Evolutionary conservation across 1,284 basidiomycete genomes (phyloP), one percentile per base, ranked within the genome.

Genomic region (Apiotrichum gracile): DNA sequence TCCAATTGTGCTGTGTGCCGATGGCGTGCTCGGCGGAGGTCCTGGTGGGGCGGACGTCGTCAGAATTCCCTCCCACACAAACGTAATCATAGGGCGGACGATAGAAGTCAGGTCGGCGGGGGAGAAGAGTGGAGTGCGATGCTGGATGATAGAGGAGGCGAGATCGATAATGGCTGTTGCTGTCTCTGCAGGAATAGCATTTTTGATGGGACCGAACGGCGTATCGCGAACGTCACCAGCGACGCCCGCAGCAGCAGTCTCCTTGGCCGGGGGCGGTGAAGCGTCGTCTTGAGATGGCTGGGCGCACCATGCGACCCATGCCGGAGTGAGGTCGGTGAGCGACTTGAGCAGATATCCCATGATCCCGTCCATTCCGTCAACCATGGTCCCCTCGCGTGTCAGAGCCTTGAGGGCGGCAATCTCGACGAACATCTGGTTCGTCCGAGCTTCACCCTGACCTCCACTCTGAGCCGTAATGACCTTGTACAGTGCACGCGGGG

Each of bases 121-220:
- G 6, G 69, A 59, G 60, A 75, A 73, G 3, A 75, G 61, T 24
- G 67, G 53, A n/a, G 67, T 48, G 45, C 69, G 69, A 50, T 65
- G 47, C 39, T 61, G 51, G 25, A 73, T 38, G 44, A 75, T 69
- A 10, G 61, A 46, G 1, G 58, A 45, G 21, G 69, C 47, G 34
- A 73, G 65, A 19, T 68, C 65, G 47, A 71, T 66, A 41, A 73
- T 61, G 33, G 65, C 52, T 0, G 61, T 52, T 1, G 58, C 62
- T 0, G 63, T 55, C 12, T 66, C 64, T 10, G 64, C 60, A 0
- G 68, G 61, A 1, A 54, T 57, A 0, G 63, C 61, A 4, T 57
- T 55, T 33, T 57, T 58, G 50, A 68, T 66, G 5, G 60, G 64
- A 6, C 61, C 64, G 39, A 66, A 66, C 0, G 65, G 63, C 17